These are phyloP conservation scores for Exophiala xenobiotica DNA, from an alignment of 2,329 filamentous ascomycete species.

Conservation along the genomic window DNA sequence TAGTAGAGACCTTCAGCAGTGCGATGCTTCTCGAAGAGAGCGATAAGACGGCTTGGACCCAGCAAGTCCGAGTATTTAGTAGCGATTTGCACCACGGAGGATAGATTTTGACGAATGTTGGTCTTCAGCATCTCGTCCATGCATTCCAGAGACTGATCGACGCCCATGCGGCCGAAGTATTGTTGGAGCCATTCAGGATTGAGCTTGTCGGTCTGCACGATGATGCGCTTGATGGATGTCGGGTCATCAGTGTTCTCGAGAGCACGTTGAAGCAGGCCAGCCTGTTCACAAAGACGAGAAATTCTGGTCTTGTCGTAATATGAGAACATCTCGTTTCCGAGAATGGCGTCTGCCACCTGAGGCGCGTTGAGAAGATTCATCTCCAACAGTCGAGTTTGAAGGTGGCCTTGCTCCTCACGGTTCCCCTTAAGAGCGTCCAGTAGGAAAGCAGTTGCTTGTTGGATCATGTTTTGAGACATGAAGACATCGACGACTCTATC, in stretches of 20 bases:
- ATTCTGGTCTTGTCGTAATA: slow-evolving; percentile 92
- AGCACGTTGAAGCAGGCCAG: slow-evolving; percentile 80
- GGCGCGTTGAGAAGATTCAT: slow-evolving; percentile 98
- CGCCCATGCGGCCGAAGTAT: slow-evolving; percentile 91
- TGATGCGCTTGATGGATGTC: slow-evolving; percentile 84
- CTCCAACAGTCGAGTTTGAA: slow-evolving; percentile 92
- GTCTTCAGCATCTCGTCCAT: slow-evolving; percentile 93
- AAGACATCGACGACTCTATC: slow-evolving; percentile 97
- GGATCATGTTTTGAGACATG: slow-evolving; percentile 95
- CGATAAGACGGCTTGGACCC: slow-evolving; percentile 81
- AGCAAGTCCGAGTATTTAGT: slow-evolving; percentile 98
- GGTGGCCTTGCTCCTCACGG: slow-evolving; percentile 83
- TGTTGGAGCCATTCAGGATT: slow-evolving; percentile 86
- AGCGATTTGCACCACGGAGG: slow-evolving; percentile 89
- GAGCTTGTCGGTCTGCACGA: slow-evolving; percentile 78
- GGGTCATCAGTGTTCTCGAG: slow-evolving; percentile 94
- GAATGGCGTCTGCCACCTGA: slow-evolving; percentile 94
- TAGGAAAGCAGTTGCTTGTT: slow-evolving; percentile 96
- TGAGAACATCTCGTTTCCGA: slow-evolving; percentile 98
- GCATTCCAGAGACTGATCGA: slow-evolving; percentile 92
- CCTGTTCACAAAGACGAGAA: slow-evolving; percentile 87
- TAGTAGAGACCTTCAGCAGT: slow-evolving; percentile 97
- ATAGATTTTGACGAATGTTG: slow-evolving; percentile 96
- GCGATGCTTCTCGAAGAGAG: slow-evolving; percentile 95
- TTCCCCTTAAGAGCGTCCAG: slow-evolving; percentile 95